Conservation (phyloP, 768 basidiomycete species). For the Psilocybe tampanensis region DNA sequence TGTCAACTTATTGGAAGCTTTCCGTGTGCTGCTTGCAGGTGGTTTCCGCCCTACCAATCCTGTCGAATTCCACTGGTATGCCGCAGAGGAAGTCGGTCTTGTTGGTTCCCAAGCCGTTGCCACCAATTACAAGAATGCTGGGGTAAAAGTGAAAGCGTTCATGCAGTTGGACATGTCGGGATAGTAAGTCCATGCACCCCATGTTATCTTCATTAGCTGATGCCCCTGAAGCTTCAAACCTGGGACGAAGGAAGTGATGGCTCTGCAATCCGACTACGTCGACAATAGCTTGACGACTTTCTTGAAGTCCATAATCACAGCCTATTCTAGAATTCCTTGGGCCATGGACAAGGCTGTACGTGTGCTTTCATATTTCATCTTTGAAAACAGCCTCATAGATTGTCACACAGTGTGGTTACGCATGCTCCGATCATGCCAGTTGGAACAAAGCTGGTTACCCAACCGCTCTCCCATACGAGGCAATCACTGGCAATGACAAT, state of each 20-base stretch:
- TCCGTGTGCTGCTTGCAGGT: slow-evolving; percentile 39
- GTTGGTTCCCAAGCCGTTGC: slow-evolving; percentile 59
- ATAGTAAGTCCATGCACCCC: slow-evolving; percentile 27
- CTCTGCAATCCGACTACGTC: slow-evolving; percentile 42
- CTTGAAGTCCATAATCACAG: slow-evolving; percentile 41
- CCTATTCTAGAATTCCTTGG: slow-evolving; percentile 39
- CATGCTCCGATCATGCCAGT: slow-evolving; percentile 49
- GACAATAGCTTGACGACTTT: slow-evolving; percentile 43
- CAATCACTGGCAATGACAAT: slow-evolving; percentile 43
- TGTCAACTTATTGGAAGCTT: slow-evolving; percentile 46
- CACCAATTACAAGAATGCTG: slow-evolving; percentile 45
- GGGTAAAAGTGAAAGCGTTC: slow-evolving; percentile 51
- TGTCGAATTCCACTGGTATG: slow-evolving; percentile 52
- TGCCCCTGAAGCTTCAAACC: slow-evolving; percentile 43
- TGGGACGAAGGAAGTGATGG: slow-evolving; percentile 44
- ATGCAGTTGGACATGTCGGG: slow-evolving; percentile 46
- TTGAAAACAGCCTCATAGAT: neutral
- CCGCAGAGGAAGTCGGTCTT: slow-evolving; percentile 47
- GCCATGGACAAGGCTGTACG: slow-evolving; percentile 38
- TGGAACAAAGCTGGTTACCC: slow-evolving; percentile 47
- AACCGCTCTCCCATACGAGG: slow-evolving; percentile 45
- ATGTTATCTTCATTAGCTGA: neutral
- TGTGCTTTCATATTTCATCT: slow-evolving; percentile 12
- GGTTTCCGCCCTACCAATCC: slow-evolving; percentile 41
- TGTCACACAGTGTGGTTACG: slow-evolving; percentile 36